Evolutionary conservation across 2,329 filamentous ascomycete genomes (phyloP), one percentile per base, ranked within the genome.

Genomic region (Paecilomyces sp.): DNA sequence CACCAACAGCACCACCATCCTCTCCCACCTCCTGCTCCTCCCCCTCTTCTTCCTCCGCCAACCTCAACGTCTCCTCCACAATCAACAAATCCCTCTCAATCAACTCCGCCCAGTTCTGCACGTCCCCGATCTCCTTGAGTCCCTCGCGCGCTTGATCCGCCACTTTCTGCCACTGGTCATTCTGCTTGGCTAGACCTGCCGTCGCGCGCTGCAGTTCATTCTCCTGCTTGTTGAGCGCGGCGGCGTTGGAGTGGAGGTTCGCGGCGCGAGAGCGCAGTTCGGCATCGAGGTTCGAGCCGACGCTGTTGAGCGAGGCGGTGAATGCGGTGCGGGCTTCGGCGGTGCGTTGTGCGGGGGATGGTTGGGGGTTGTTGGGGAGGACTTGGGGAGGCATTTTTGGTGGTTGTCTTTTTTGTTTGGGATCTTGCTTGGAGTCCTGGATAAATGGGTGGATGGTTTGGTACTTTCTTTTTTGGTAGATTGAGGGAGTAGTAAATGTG

Each of bases 31-130:
- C 31, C 11, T 8, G 8, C 6, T 8, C 31, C 31, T 33, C 31
- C 68, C 50, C 65, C 33, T 63, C 64, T 18, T 66, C 65, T 58
- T 66, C 68, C 64, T 77, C 76, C 34, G 71, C 75, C 60, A 70
- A 60, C 62, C 70, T 67, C 61, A 77, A 64, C 61, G 73, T 72
- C 65, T 79, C 76, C 69, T 79, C 77, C 22, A 78, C 64, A 60
- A 76, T 68, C 62, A 76, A 66, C 56, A 80, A 64, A 70, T 80
- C 78, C 62, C 76, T 66, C 68, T 80, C 85, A 67, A 87, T 78
- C 76, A 85, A 77, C 76, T 86, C 84, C 22, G 84, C 83, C 83
- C 84, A 87, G 66, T 86, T 86, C 76, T 87, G 84, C 61, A 87
- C 76, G 65, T 87, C 83, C n/a, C 85, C 85, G 62, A 86, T 78